Conservation (phyloP, 768 basidiomycete species). For the Lactifluus rugatus region DNA sequence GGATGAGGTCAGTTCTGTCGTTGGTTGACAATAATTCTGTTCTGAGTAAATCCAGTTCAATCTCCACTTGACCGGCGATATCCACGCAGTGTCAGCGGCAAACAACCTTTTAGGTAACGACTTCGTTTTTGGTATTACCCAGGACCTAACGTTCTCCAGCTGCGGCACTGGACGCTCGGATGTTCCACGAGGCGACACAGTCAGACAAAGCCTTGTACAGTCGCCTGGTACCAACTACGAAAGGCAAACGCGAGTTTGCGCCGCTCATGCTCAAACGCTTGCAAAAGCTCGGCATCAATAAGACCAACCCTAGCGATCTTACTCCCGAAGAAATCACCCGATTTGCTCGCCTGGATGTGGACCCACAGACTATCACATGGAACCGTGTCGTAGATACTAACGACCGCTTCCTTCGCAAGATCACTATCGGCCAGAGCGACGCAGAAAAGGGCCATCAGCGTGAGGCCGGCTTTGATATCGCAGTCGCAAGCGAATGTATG, state of each 20-base stretch:
- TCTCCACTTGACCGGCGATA: constrained; percentile 91
- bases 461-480: constrained; percentile 89
- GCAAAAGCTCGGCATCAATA: constrained; percentile 89
- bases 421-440: constrained; percentile 81
- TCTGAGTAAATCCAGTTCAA: constrained; percentile 57
- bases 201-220: constrained; percentile 90
- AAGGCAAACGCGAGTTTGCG: constrained; percentile 90
- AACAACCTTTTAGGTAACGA: constrained; percentile 83
- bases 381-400: constrained; percentile 96
- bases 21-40: not conserved
- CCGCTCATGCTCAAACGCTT: constrained; percentile 95
- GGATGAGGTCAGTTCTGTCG: constrained; percentile 62
- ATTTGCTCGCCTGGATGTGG: constrained; percentile 89
- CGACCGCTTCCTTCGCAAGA: constrained; percentile 91
- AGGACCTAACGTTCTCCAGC: constrained; percentile 36
- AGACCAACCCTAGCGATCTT: constrained; percentile 85
- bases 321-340: constrained; percentile 85
- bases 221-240: constrained; percentile 86
- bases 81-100: constrained; percentile 94
- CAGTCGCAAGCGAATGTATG: constrained; percentile 97
- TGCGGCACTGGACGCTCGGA: constrained; percentile 91
- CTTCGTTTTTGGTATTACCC: not conserved
- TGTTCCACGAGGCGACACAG: constrained; percentile 96
- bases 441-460: constrained; percentile 88
- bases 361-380: constrained; percentile 90